phyloP scores from a whole-genome alignment of 352 stramenopile species.

The Phytophthora foliorum region DNA sequence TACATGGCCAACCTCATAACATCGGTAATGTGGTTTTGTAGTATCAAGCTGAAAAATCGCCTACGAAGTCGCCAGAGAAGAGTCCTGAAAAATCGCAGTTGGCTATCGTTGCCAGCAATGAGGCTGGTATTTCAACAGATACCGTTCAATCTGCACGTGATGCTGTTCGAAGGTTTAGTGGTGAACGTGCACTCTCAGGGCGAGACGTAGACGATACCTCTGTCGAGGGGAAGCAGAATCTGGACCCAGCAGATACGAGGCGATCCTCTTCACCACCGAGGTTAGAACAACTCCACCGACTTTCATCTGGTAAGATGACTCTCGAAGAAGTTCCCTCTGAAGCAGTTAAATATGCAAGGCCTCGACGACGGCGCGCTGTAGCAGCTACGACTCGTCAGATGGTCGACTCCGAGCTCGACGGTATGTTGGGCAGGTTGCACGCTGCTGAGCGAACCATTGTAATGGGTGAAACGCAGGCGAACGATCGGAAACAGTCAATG shows the following conservation, averaged over 20 bases:
- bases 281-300: constrained; percentile 6
- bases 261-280: constrained; percentile 17
- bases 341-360: not conserved
- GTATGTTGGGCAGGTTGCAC: constrained; percentile 24
- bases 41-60: constrained; percentile 27
- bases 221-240: not conserved
- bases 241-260: constrained; percentile 1
- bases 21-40: not conserved
- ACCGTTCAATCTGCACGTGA: not conserved
- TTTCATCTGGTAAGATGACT: constrained; percentile 9
- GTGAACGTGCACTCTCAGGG: not conserved
- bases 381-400: constrained; percentile 8
- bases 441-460: constrained; percentile 35
- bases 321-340: constrained; percentile 1
- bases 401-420: constrained; percentile 20
- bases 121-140: not conserved
- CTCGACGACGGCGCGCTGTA: constrained; percentile 9
- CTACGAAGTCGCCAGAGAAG: not conserved
- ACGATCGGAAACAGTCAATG: constrained; percentile 16
- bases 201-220: not conserved
- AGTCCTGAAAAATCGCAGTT: not conserved
- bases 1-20: constrained; percentile 1
- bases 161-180: constrained; percentile 1
- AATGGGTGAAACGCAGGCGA: constrained; percentile 15
- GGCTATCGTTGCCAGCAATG: not conserved